A percentile compares a stretch with the other conserved stretches of the same genome.
phyloP scores from a whole-genome alignment of 768 basidiomycete species.

The Phylloporus sp. region DNA sequence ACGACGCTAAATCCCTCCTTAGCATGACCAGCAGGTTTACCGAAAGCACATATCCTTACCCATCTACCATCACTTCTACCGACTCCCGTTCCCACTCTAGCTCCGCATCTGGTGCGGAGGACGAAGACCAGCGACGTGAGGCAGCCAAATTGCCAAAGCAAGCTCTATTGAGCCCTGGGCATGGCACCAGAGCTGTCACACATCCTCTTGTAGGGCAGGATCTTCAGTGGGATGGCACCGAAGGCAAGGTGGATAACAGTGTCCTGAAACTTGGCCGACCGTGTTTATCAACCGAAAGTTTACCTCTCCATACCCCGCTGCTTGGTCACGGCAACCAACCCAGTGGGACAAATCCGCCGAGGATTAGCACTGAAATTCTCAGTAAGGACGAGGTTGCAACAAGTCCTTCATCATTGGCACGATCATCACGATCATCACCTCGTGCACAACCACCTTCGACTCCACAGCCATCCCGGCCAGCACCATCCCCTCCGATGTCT shows the following conservation, averaged over 20 bases:
- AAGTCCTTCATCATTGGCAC: conserved; percentile 3
- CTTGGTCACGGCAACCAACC: neutral
- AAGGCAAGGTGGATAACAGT: conserved; percentile 60
- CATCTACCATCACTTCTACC: conserved; percentile 16
- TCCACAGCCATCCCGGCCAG: conserved; percentile 23
- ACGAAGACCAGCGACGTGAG: conserved; percentile 20
- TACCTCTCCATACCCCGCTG: conserved; percentile 32
- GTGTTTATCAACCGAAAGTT: conserved; percentile 69
- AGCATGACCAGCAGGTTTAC: conserved; percentile 28
- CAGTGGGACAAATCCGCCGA: conserved; percentile 2
- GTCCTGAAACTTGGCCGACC: conserved; percentile 76
- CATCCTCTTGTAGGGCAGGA: conserved; percentile 25
- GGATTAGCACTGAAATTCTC: neutral
- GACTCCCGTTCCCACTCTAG: conserved; percentile 18
- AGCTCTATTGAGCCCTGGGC: conserved; percentile 20
- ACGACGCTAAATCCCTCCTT: conserved; percentile 27
- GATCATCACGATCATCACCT: conserved; percentile 5
- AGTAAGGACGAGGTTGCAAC: neutral
- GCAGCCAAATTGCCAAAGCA: conserved; percentile 23
- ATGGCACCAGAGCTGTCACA: conserved; percentile 29
- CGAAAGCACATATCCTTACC: conserved; percentile 27
- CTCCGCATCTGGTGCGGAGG: conserved; percentile 19
- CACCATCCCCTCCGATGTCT: conserved; percentile 19
- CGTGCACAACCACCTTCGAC: conserved; percentile 9
- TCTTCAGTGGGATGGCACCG: conserved; percentile 1